phyloP scores from a whole-genome alignment of 2,329 filamentous ascomycete genomes.

The Cytospora piceicola region DNA sequence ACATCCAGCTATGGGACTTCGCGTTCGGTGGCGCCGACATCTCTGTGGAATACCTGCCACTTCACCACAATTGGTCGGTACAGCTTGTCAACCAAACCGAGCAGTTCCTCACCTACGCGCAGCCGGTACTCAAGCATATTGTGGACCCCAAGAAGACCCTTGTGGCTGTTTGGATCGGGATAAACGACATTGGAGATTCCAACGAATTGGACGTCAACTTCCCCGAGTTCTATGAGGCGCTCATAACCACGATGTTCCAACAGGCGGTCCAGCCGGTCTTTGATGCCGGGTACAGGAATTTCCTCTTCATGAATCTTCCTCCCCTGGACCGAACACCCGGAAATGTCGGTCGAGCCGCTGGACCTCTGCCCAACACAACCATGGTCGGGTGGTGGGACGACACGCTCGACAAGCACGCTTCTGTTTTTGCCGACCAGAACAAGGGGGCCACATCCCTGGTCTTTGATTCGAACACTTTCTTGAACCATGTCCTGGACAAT shows the following conservation, averaged over 20 bases:
- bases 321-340: conserved; percentile 51
- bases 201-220: conserved; percentile 48
- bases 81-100: conserved; percentile 54
- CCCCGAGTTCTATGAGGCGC: conserved; percentile 47
- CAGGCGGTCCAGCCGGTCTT: conserved; percentile 46
- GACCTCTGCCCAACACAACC: conserved; percentile 48
- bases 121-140: conserved; percentile 42
- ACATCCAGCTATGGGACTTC: conserved; percentile 58
- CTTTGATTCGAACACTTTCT: conserved; percentile 40
- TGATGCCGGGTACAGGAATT: conserved; percentile 47
- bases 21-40: conserved; percentile 59
- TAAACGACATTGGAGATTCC: conserved; percentile 60
- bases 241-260: conserved; percentile 47
- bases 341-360: conserved; percentile 38
- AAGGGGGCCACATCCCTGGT: conserved; percentile 34
- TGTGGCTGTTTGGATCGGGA: conserved; percentile 58
- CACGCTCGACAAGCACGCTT: conserved; percentile 41
- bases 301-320: conserved; percentile 57
- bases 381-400: conserved; percentile 51
- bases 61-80: conserved; percentile 56
- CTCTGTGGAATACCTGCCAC: conserved; percentile 48
- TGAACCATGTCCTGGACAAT: conserved; percentile 39
- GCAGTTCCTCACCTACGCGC: conserved; percentile 51
- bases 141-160: conserved; percentile 45
- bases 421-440: conserved; percentile 38